Base-by-base conservation (phyloP, 208 protist genomes). In the Crithidia mellificae region DNA sequence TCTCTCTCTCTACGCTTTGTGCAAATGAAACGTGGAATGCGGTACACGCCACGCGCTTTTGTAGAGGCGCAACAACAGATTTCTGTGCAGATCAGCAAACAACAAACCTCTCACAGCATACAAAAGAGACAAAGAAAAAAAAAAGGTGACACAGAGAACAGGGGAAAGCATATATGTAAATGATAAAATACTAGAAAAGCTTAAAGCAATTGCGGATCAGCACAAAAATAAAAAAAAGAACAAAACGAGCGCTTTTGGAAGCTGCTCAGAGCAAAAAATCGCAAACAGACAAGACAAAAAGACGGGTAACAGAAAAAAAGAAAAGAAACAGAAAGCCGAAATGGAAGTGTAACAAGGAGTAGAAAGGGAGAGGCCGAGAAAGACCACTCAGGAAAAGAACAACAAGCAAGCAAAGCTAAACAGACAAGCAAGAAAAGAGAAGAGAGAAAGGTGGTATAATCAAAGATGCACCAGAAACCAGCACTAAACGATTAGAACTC, bases 391-490 rank as follows among this genome's bases (percentile, higher is more conserved):
- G 4, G 29, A 43, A 57, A 57, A n/a, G n/a, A n/a, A n/a, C n/a
- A n/a, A n/a, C n/a, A n/a, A n/a, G n/a, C n/a, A n/a, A n/a, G n/a
- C n/a, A n/a, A 36, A 36, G 20, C 24, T 32, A 24, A 62, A 44
- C 20, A 63, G 41, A 68, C 2, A 73, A 52, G n/a, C n/a, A n/a
- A n/a, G n/a, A n/a, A n/a, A n/a, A n/a, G 57, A 61, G 49, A 74
- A 44, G n/a, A 54, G 56, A 66, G 32, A 63, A 38, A 47, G 63
- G 32, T 25, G 41, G 32, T 38, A 6, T 39, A n/a, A n/a, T n/a
- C n/a, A n/a, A n/a, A n/a, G n/a, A n/a, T n/a, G n/a, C n/a, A n/a
- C n/a, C n/a, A n/a, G n/a, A n/a, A n/a, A n/a, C n/a, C n/a, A n/a
- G n/a, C n/a, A n/a, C n/a, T n/a, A n/a, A n/a, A n/a, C n/a, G n/a